These are phyloP conservation scores for Dinochytrium kinnereticum DNA, from an alignment of 371 early-diverging fungal species.

Conservation along the genomic window DNA sequence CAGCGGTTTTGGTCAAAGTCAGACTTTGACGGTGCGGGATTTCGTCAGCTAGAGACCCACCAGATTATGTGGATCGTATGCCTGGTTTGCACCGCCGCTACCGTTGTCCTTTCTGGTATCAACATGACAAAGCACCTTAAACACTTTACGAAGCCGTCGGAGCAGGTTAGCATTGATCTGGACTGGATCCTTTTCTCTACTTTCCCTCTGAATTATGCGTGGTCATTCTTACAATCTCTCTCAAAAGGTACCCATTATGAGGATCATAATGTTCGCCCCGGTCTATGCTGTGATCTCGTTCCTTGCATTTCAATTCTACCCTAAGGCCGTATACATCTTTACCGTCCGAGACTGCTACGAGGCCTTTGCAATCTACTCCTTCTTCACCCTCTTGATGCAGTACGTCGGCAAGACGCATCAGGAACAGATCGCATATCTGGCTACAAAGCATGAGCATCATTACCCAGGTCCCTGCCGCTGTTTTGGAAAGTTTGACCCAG, in stretches of 20 bases:
- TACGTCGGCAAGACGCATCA: slow-evolving; percentile 37
- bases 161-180: no score
- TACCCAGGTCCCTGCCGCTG: slow-evolving; percentile 22
- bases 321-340: slow-evolving; percentile 66
- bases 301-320: slow-evolving; percentile 62
- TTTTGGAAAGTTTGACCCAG: slow-evolving; percentile 29
- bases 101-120: no score
- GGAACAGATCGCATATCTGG: slow-evolving; percentile 23
- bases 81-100: no score
- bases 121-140: no score
- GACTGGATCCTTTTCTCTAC: no score
- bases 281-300: slow-evolving; percentile 70
- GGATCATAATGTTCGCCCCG: slow-evolving; percentile 67
- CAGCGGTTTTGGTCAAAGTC: no score
- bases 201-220: no score
- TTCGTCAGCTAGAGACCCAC: no score
- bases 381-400: slow-evolving; percentile 41
- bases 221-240: no score
- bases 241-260: slow-evolving; percentile 36
- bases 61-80: no score
- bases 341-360: slow-evolving; percentile 70
- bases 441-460: slow-evolving; percentile 16
- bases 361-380: slow-evolving; percentile 47
- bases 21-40: no score
- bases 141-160: no score